Percentiles rank a stretch among this genome's conserved stretches.
Evolutionary conservation across 1,284 basidiomycete species (phyloP).

Genomic region (Polyporus tsugae): DNA sequence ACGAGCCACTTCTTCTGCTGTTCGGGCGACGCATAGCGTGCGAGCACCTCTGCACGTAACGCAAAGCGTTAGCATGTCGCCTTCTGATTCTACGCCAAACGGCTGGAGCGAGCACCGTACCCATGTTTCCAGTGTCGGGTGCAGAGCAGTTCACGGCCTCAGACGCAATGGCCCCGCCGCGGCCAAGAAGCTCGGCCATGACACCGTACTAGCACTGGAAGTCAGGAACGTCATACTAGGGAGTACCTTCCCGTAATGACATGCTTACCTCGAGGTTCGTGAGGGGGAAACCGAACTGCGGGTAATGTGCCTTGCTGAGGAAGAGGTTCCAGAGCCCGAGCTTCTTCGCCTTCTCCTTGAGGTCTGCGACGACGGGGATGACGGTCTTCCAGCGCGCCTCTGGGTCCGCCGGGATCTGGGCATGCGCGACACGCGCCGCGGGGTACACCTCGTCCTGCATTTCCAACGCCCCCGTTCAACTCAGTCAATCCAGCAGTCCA

Average conservation of each 20-base stretch:
- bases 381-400: constrained; percentile 85
- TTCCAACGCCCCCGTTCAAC: background rate
- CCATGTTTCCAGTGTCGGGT: constrained; percentile 97
- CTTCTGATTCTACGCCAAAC: background rate
- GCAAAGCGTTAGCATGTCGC: constrained; percentile 4
- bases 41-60: constrained; percentile 83
- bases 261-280: constrained; percentile 87
- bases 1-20: constrained; percentile 94
- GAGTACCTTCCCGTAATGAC: background rate
- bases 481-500: background rate
- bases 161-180: constrained; percentile 82
- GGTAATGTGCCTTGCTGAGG: constrained; percentile 93
- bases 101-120: constrained; percentile 47
- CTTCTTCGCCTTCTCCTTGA: constrained; percentile 89
- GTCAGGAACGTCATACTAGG: constrained; percentile 6
- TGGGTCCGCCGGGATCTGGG: constrained; percentile 85
- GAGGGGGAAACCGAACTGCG: constrained; percentile 86
- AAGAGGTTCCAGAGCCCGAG: constrained; percentile 98
- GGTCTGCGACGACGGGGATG: constrained; percentile 82
- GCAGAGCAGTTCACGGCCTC: constrained; percentile 93
- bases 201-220: constrained; percentile 80
- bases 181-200: constrained; percentile 95
- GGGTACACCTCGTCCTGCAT: constrained; percentile 89
- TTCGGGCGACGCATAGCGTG: constrained; percentile 88
- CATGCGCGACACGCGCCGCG: constrained; percentile 79